phyloP scores from a whole-genome alignment of 2,329 filamentous ascomycete genomes.

The Penicillium brevicompactum region DNA sequence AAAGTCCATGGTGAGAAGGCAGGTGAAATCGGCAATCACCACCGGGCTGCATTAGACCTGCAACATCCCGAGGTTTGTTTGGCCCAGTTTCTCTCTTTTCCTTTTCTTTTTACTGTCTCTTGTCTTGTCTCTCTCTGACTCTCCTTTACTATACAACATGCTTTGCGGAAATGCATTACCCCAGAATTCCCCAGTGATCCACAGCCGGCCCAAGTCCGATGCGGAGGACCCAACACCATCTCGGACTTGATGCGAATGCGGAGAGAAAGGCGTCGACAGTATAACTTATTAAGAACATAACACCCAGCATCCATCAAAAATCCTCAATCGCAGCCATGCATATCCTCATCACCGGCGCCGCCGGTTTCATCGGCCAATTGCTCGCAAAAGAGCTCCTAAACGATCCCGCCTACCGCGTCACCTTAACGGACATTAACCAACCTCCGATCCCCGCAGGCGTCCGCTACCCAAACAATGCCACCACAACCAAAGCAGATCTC shows the following conservation, averaged over 20 bases:
- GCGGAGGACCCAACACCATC: constrained; percentile 24
- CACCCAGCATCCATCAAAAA: neutral
- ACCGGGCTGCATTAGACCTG: too few relatives aligned
- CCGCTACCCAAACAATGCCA: constrained; percentile 54
- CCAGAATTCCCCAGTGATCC: neutral
- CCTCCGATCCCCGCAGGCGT: constrained; percentile 54
- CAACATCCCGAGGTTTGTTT: too few relatives aligned
- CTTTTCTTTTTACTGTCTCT: too few relatives aligned
- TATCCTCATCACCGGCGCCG: constrained; percentile 65
- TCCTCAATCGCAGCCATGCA: constrained; percentile 36
- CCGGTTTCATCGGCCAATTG: constrained; percentile 66
- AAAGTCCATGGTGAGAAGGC: too few relatives aligned
- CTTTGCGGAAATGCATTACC: neutral
- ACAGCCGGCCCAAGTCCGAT: constrained; percentile 33
- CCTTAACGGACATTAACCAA: constrained; percentile 60
- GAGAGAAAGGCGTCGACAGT: constrained; percentile 25
- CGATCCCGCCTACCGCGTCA: constrained; percentile 50
- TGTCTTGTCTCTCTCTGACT: too few relatives aligned
- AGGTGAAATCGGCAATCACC: too few relatives aligned
- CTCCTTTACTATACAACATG: too few relatives aligned
- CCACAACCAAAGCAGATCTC: constrained; percentile 56
- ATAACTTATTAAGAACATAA: neutral
- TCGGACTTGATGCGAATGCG: constrained; percentile 43
- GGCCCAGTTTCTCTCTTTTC: too few relatives aligned
- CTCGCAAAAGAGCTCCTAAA: constrained; percentile 59